Evolutionary conservation across 2,329 filamentous ascomycete species (phyloP).

Genomic region (Phyllosticta paracitricarpa): DNA sequence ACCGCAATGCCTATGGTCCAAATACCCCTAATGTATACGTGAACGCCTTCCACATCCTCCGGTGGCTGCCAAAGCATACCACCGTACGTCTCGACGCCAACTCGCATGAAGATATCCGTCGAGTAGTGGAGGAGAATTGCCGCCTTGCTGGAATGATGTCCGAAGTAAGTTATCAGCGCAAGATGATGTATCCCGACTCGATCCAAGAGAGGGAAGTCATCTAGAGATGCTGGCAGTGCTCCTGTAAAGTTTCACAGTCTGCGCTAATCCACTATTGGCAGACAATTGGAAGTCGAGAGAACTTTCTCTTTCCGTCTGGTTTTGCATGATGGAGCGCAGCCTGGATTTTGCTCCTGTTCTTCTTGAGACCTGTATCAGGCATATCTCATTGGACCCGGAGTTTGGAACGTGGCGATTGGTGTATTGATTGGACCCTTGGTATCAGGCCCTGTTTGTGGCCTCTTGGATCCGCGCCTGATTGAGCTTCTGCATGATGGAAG

Average conservation of each 20-base stretch:
- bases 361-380: neutral
- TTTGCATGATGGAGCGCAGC: neutral
- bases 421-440: neutral
- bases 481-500: neutral
- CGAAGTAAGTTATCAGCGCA: conserved; percentile 23
- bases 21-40: conserved; percentile 35
- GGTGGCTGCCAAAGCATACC: conserved; percentile 36
- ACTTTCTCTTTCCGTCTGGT: neutral
- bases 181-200: neutral
- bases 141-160: conserved; percentile 31
- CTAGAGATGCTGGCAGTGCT: neutral
- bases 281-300: neutral
- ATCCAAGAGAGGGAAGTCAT: neutral
- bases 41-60: conserved; percentile 37
- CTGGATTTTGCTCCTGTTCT: neutral
- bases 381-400: no score
- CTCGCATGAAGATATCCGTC: conserved; percentile 29
- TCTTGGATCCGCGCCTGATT: neutral
- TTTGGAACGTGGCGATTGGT: neutral
- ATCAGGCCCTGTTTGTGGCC: neutral
- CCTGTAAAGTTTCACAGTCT: neutral
- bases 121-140: conserved; percentile 34
- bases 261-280: conserved; percentile 7
- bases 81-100: conserved; percentile 31
- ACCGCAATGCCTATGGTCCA: conserved; percentile 11